Evolutionary conservation across 805 yeast species (phyloP), one percentile per base, ranked within the genome.

Genomic region (Ogataea thermomethanolica): DNA sequence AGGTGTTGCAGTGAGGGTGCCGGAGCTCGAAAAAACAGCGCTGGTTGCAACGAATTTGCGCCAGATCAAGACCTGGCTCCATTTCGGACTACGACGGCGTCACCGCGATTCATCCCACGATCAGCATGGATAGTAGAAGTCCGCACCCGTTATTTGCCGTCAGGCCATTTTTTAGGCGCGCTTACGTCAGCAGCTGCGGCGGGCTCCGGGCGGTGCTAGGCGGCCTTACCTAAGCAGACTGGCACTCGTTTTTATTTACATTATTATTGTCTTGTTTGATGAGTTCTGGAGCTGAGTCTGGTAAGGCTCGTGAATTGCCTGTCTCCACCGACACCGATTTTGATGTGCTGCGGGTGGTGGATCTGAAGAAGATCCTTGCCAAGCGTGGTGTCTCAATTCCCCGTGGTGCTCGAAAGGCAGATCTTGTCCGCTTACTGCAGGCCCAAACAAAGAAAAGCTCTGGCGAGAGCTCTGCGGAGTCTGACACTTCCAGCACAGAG

Each of bases 351-450:
- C 78, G 77, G 44, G 82, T 84, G 20, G 76, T 84, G 5, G 79
- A 84, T 44, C 68, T 89, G 53, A 74, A 86, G 51, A 68, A 74
- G 21, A 67, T 85, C 14, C 65, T 90, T 30, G 58, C 64, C 8
- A 74, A 71, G 33, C 71, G 85, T 55, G 69, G 73, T n/a, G 65
- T 88, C 11, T 56, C 57, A 0, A 76, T 69, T 56, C 66, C 81
- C 0, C 61, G 80, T 1, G 66, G 69, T 34, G 77, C 84, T 8
- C 83, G 79, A 54, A 89, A 90, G 59, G 68, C 76, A 2, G 77
- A 75, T 15, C 67, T 88, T 41, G 59, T 85, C 10, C 29, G 41
- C n/a, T 22, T 53, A 13, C 41, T 51, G 7, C n/a, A 17, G 8
- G 25, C 33, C 23, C 24, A 30, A 20, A 20, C 33, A 30, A 20